These are phyloP conservation scores for Monocercomonoides exilis DNA, from an alignment of 78 protist genomes.

Conservation along the genomic window DNA sequence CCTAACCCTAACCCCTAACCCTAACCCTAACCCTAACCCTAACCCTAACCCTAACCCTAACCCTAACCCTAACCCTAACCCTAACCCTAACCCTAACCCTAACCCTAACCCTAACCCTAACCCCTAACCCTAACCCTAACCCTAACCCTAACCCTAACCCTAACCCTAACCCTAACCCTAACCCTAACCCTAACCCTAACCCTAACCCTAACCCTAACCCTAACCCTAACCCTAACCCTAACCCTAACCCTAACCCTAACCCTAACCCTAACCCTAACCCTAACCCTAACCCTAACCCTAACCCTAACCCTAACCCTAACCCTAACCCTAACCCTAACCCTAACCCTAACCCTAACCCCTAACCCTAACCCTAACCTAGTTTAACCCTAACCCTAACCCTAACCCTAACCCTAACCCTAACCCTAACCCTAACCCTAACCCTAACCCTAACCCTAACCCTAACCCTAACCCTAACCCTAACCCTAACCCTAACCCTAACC, in stretches of 20 bases:
- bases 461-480: slow-evolving; percentile 7
- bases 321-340: slow-evolving; percentile 8
- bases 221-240: slow-evolving; percentile 7
- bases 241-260: slow-evolving; percentile 8
- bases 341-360: too few relatives aligned
- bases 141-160: slow-evolving; percentile 9
- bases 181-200: slow-evolving; percentile 8
- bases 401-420: slow-evolving; percentile 7
- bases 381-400: slow-evolving; percentile 8
- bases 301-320: slow-evolving; percentile 8
- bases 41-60: slow-evolving; percentile 1
- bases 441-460: slow-evolving; percentile 8
- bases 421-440: slow-evolving; percentile 9
- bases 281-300: slow-evolving; percentile 7
- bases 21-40: too few relatives aligned
- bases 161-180: slow-evolving; percentile 7
- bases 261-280: slow-evolving; percentile 9
- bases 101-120: too few relatives aligned
- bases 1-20: too few relatives aligned
- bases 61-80: slow-evolving; percentile 9
- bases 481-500: slow-evolving; percentile 9
- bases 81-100: slow-evolving; percentile 7
- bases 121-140: too few relatives aligned
- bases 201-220: slow-evolving; percentile 9
- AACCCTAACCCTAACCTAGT: too few relatives aligned